Evolutionary conservation across 2,329 filamentous ascomycete genomes (phyloP), one percentile per base, ranked within the genome.

Genomic region (Zopfia rhizophila): DNA sequence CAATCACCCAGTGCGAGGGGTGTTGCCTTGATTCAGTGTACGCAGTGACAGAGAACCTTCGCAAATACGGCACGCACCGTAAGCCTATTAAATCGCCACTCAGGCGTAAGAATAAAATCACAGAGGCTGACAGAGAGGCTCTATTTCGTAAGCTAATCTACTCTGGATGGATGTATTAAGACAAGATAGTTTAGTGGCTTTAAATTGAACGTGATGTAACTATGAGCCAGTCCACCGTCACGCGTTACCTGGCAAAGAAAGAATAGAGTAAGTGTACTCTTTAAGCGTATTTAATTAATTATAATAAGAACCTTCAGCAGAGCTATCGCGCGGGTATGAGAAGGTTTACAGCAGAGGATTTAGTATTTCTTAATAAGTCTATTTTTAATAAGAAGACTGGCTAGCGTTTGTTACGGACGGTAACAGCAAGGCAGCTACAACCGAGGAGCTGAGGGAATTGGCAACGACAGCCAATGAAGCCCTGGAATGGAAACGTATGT

Each of bases 331-430:
- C 14, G 4, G 14, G n/a, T 4, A 38, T 38, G 36, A 27, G 24
- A 24, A n/a, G n/a, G n/a, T n/a, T n/a, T n/a, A n/a, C n/a, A n/a
- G 35, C 35, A 7, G 35, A 16, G 7, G 35, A 38, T n/a, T 5
- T 38, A 10, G 22, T 38, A 13, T 38, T 38, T 27, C 18, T 38
- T 5, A 22, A 38, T 14, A 22, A 38, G 10, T 38, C 35, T 10
- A 38, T 38, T 16, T 38, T 38, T 16, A 38, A 25, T 16, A 11
- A 38, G 35, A 38, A 38, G 35, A 38, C 35, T 38, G 21, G 35
- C 11, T 38, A 14, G 35, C 8, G 35, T 18, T n/a, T n/a, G n/a
- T n/a, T n/a, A n/a, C n/a, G n/a, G n/a, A n/a, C n/a, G n/a, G n/a
- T n/a, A n/a, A n/a, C n/a, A n/a, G n/a, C n/a, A n/a, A n/a, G n/a